phyloP scores from a whole-genome alignment of 306 rosid species.

The Myrica gale region DNA sequence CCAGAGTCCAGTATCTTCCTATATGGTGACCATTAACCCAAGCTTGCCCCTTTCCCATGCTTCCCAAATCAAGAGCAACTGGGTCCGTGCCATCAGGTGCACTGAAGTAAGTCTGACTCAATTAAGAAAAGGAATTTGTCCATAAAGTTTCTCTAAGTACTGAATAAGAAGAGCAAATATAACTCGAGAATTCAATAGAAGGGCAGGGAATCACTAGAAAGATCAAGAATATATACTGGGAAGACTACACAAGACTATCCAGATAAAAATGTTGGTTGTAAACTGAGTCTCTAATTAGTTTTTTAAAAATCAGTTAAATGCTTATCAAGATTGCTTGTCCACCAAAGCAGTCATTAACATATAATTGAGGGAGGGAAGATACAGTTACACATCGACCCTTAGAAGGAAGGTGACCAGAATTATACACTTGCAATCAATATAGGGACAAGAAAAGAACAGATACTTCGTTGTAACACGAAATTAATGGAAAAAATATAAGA shows the following conservation, averaged over 20 bases:
- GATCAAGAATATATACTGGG: neutral
- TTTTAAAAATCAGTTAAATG: neutral
- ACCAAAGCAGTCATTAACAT: neutral
- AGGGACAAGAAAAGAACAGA: neutral
- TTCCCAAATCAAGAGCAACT: conserved; percentile 75
- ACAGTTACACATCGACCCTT: neutral
- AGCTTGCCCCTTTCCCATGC: conserved; percentile 99
- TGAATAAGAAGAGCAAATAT: neutral
- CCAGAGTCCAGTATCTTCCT: conserved; percentile 91
- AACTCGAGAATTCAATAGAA: neutral
- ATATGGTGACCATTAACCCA: conserved; percentile 98
- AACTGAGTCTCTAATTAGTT: neutral
- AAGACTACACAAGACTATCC: neutral
- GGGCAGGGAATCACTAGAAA: neutral
- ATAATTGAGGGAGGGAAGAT: neutral
- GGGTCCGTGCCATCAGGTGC: conserved; percentile 78
- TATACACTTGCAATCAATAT: neutral
- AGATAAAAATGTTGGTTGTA: neutral
- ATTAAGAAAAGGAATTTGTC: conserved; percentile 9
- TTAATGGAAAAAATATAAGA: neutral
- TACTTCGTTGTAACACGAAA: neutral
- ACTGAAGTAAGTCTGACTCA: conserved; percentile 69
- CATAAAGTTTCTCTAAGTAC: conserved; percentile 10
- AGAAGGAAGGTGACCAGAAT: neutral
- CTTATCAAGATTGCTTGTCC: neutral